Evolutionary conservation across 2,329 filamentous ascomycete species (phyloP).

Genomic region (Fusarium temperatum): DNA sequence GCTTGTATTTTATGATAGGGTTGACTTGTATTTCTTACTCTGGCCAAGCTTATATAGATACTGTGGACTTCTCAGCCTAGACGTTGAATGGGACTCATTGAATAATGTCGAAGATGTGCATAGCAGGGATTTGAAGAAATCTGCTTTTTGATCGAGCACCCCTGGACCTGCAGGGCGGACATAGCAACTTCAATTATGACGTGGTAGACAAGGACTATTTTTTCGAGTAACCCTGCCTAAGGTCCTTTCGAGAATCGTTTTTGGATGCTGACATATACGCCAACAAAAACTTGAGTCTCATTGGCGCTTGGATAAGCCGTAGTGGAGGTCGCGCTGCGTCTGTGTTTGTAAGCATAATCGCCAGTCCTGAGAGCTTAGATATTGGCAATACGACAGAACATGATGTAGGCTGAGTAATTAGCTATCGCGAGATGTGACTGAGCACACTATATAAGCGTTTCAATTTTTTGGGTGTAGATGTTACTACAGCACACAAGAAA

Average conservation of each 20-base stretch:
- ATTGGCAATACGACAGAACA: background rate
- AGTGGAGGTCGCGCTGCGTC: accelerated
- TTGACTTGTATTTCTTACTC: too few species aligned
- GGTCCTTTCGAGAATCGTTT: background rate
- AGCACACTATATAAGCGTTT: accelerated
- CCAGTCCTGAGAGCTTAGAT: accelerated
- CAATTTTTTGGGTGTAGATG: accelerated
- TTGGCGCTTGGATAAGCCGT: background rate
- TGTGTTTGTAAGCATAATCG: background rate
- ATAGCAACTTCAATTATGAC: background rate
- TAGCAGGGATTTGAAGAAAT: too few species aligned
- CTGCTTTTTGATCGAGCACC: too few species aligned
- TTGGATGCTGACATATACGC: background rate
- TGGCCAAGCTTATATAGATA: background rate
- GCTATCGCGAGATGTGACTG: background rate
- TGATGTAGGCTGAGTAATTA: background rate
- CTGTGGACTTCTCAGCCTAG: background rate
- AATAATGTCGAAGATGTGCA: too few species aligned
- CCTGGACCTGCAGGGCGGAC: too few species aligned
- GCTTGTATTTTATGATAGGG: background rate
- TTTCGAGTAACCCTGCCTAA: background rate
- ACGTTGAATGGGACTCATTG: background rate
- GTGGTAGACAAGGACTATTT: background rate
- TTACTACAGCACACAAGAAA: accelerated
- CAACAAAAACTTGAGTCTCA: background rate